A percentile compares a stretch with the other conserved stretches of the same genome.
phyloP scores from a whole-genome alignment of 2,329 filamentous ascomycete genomes.

The Fusarium gaditjirri region DNA sequence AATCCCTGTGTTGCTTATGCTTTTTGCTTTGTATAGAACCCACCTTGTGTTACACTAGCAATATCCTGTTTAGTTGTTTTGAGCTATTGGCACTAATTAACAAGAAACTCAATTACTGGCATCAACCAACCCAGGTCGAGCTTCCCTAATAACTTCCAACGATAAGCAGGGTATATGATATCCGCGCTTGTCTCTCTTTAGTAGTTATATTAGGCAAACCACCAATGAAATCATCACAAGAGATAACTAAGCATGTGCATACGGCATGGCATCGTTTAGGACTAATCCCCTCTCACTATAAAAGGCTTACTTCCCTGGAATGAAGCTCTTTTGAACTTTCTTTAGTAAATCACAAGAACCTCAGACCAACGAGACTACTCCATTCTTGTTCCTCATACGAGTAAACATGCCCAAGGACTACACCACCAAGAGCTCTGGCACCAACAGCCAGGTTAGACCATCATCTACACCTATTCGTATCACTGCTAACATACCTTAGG shows the following conservation, averaged over 20 bases:
- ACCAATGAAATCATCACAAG: background rate
- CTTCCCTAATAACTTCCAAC: background rate
- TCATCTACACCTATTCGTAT: background rate
- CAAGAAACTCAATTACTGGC: background rate
- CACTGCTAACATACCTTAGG: conserved; percentile 54
- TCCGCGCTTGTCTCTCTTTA: background rate
- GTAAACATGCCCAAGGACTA: conserved; percentile 45
- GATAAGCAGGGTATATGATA: background rate
- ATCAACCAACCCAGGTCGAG: background rate
- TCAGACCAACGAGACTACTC: background rate
- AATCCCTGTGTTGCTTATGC: background rate
- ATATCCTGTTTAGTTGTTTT: too few relatives aligned
- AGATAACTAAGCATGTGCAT: background rate
- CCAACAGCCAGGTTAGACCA: conserved; percentile 67
- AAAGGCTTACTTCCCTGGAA: background rate
- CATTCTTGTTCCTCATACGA: background rate
- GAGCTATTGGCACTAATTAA: background rate
- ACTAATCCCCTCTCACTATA: background rate
- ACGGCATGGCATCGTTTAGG: background rate
- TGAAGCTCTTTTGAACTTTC: background rate
- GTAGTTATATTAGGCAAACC: background rate
- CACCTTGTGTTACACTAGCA: background rate
- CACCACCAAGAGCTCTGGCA: conserved; percentile 63
- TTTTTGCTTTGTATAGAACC: background rate
- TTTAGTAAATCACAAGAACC: background rate